Percentiles rank a stretch among this genome's conserved stretches.
phyloP scores from a whole-genome alignment of 768 basidiomycete genomes.

The Mycena chlorophos region DNA sequence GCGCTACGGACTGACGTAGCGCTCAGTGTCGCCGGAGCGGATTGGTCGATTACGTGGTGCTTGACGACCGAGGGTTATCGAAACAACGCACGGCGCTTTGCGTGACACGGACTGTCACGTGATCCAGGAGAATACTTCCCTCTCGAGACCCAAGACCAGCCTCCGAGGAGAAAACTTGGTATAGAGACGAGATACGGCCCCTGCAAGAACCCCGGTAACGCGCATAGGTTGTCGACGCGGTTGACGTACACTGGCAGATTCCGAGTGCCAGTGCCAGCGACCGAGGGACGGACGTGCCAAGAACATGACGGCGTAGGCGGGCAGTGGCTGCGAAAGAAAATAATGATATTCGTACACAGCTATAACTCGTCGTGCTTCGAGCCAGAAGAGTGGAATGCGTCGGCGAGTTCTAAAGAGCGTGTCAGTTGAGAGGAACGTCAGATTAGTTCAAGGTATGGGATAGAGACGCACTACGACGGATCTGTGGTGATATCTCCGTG shows the following conservation, averaged over 20 bases:
- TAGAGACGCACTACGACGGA: constrained; percentile 80
- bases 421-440: constrained; percentile 1
- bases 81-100: constrained; percentile 10
- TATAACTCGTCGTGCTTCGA: constrained; percentile 46
- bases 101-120: not conserved
- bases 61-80: constrained; percentile 20
- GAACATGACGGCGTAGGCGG: constrained; percentile 6
- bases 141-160: too few species aligned
- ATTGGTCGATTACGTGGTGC: constrained; percentile 5
- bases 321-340: constrained; percentile 11
- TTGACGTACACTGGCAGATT: constrained; percentile 5
- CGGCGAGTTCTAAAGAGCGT: constrained; percentile 47
- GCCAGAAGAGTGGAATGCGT: constrained; percentile 50
- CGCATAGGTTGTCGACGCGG: too few species aligned
- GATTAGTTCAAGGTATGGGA: not conserved
- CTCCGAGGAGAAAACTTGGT: too few species aligned
- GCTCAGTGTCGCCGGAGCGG: constrained; percentile 15
- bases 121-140: too few species aligned
- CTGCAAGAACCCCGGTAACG: too few species aligned
- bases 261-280: not conserved
- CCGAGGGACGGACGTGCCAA: constrained; percentile 17
- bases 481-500: constrained; percentile 61
- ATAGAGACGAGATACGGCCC: not conserved
- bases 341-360: constrained; percentile 28
- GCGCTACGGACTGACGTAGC: constrained; percentile 16